Evolutionary conservation across 805 yeast species (phyloP).

Genomic region (Monosporozyma aquatica): DNA sequence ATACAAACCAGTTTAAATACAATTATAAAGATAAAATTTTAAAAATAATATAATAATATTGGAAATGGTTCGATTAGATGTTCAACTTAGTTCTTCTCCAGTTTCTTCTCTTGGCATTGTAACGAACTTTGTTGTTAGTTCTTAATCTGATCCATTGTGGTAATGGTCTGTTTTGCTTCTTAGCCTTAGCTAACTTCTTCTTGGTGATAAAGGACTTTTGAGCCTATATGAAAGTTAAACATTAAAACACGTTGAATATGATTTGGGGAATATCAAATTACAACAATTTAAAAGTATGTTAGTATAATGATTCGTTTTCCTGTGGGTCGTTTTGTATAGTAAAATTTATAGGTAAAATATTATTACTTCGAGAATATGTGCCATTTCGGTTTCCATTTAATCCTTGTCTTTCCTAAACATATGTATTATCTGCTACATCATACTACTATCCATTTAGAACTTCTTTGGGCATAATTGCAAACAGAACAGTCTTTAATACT

Average conservation of each 20-base stretch:
- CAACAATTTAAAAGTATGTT: neutral
- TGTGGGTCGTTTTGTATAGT: no score
- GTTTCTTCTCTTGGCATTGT: constrained; percentile 99
- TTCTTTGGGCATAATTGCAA: no score
- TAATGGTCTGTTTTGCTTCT: constrained; percentile 98
- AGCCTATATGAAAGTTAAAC: constrained; percentile 38
- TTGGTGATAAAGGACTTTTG: constrained; percentile 94
- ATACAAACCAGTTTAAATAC: constrained; percentile 4
- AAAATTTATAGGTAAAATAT: neutral
- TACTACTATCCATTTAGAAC: no score
- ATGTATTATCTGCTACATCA: no score
- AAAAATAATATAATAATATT: constrained; percentile 1
- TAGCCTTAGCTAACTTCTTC: constrained; percentile 98
- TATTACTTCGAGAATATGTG: no score
- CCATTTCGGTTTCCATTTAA: no score
- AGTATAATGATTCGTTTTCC: neutral
- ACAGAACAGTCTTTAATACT: no score
- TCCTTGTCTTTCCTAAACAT: no score
- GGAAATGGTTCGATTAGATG: constrained; percentile 48
- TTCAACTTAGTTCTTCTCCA: constrained; percentile 99
- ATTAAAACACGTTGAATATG: neutral
- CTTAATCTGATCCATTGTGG: constrained; percentile 99
- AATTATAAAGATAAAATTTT: constrained; percentile 2
- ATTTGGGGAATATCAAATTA: no score
- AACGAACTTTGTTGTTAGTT: constrained; percentile 95